Conservation (phyloP, 306 rosid genomes). For the Dryas drummondii region DNA sequence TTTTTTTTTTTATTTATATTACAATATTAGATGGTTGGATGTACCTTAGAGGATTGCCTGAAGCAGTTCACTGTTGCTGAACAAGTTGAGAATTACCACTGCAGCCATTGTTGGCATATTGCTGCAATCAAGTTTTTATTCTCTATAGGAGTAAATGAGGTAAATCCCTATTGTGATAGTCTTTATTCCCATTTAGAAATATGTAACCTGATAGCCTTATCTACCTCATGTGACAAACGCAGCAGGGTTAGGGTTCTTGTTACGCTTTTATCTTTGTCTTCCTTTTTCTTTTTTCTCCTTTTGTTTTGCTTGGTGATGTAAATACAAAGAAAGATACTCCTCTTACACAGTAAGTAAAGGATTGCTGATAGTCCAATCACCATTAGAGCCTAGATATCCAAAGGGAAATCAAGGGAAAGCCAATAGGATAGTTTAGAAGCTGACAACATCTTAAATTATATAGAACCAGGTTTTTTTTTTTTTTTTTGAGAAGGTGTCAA, state of each 20-base stretch:
- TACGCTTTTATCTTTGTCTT: neutral
- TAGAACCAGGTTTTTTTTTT: neutral
- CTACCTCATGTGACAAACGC: neutral
- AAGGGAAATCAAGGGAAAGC: neutral
- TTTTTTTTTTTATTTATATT: constrained; percentile 14
- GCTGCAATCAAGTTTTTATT: constrained; percentile 75
- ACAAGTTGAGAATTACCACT: constrained; percentile 76
- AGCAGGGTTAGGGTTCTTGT: constrained; percentile 6
- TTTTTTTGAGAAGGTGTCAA: too few species aligned
- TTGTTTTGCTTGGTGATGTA: neutral
- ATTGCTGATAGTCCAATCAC: constrained; percentile 7
- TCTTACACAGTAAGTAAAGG: neutral
- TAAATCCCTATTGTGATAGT: constrained; percentile 22
- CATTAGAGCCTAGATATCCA: neutral
- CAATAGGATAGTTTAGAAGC: neutral
- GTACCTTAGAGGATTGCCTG: constrained; percentile 75
- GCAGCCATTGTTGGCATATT: constrained; percentile 83
- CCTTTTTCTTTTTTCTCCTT: neutral
- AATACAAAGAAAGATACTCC: neutral
- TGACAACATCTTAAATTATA: neutral
- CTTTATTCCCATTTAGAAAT: neutral
- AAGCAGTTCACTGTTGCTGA: constrained; percentile 74
- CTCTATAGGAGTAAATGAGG: constrained; percentile 61
- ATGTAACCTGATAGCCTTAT: neutral
- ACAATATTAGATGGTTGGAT: constrained; percentile 50